Evolutionary conservation across 805 yeast genomes (phyloP), one percentile per base, ranked within the genome.

Genomic region (Saturnispora ahearnii): DNA sequence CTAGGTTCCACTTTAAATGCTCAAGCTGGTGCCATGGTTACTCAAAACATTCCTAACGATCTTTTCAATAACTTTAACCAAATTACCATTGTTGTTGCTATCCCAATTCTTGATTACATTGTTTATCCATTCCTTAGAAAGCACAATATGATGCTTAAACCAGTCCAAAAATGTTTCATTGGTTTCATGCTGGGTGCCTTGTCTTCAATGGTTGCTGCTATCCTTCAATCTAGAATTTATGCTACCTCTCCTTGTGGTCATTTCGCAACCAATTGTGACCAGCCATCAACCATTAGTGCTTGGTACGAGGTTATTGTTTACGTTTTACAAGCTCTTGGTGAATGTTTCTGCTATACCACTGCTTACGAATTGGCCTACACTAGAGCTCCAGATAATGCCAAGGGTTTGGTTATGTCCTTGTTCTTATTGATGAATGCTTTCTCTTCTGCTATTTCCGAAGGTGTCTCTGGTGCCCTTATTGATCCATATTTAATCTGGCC

Each of bases 31-130:
- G 69, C 77, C 30, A 74, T 77, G 81, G 61, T 70, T 10, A 65
- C 74, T 30, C 64, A 73, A 30, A 78, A 78, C 44, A 77, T 77
- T 56, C 81, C 81, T 52, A 77, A 77, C 57, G 81, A 77, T 67
- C 69, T 77, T 57, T 73, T 76, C 65, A 78, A 26, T 8, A 26
- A 26, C 9, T 26, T 26, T 26, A 26, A 26, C 9, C 29, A 26
- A 42, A 67, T 77, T 52, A 71, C 80, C 15, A 77, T 77, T 56
- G 74, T 77, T 53, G 66, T 76, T 45, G 64, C 73, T 51, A 70
- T 77, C 51, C 82, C 81, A 52, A 64, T 77, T 45, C 66, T 76
- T 57, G 79, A 77, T 57, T 64, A 70, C 53, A 46, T 62, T 21
- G 36, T 77, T n/a, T 77, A 77, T 56, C 81, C 82, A 52, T 33